These are phyloP conservation scores for Microascus cirrosus DNA, from an alignment of 2,329 filamentous ascomycete genomes.

Conservation along the genomic window DNA sequence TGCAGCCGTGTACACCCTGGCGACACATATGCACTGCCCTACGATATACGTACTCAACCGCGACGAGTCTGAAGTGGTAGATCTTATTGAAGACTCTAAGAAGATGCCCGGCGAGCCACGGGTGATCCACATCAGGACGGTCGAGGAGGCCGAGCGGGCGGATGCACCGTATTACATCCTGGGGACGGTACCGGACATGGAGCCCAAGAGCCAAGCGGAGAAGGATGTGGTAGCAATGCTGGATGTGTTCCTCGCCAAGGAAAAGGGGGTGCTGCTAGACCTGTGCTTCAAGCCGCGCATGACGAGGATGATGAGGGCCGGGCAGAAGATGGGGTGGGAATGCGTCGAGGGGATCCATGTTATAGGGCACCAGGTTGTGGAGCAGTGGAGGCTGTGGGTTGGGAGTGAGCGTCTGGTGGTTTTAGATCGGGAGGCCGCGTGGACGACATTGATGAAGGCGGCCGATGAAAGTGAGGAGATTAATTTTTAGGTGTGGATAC, in stretches of 20 bases:
- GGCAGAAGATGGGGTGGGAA: slow-evolving; percentile 19
- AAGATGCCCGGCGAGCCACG: slow-evolving; percentile 9
- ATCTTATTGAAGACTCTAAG: slow-evolving; percentile 14
- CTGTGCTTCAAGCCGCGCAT: slow-evolving; percentile 29
- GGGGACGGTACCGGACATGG: slow-evolving; percentile 24
- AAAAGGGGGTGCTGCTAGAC: slow-evolving; percentile 23
- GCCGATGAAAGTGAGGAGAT: slow-evolving; percentile 19
- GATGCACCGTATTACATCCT: slow-evolving; percentile 21
- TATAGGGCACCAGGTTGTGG: slow-evolving; percentile 26
- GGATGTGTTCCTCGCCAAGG: slow-evolving; percentile 14
- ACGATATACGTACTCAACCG: slow-evolving; percentile 24
- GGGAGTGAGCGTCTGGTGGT: slow-evolving; percentile 14
- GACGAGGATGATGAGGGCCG: slow-evolving; percentile 23
- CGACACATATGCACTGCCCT: slow-evolving; percentile 13
- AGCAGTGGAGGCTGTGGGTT: slow-evolving; percentile 25
- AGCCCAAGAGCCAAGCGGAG: slow-evolving; percentile 17
- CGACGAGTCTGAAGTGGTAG: slow-evolving; percentile 16
- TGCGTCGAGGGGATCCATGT: slow-evolving; percentile 26
- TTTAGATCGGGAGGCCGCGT: slow-evolving; percentile 16
- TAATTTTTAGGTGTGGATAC: slow-evolving; percentile 12
- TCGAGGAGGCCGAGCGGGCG: slow-evolving; percentile 14
- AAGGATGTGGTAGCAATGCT: slow-evolving; percentile 14
- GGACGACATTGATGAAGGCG: slow-evolving; percentile 17
- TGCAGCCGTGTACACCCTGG: slow-evolving; percentile 24
- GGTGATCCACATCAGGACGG: slow-evolving; percentile 17